Evolutionary conservation across 2,329 filamentous ascomycete genomes (phyloP), one percentile per base, ranked within the genome.

Genomic region (Fusarium stilboides): DNA sequence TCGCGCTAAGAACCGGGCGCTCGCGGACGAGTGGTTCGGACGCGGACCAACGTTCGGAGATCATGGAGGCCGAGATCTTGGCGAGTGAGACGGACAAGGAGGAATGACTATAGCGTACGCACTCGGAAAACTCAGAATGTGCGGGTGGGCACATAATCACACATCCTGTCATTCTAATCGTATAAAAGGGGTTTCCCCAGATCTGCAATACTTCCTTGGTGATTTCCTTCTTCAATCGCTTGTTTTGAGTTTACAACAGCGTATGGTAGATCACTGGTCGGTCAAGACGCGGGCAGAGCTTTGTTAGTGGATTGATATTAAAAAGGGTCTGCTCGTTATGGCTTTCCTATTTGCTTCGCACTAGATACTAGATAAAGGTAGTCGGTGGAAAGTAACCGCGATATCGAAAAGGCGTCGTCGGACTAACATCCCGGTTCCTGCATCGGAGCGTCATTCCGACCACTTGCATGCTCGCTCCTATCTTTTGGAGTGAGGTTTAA

Each of bases 361-460:
- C 37, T 53, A 33, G n/a, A 20, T 9, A 15, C 37, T 53, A 33
- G n/a, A 20, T 9, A 15, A 5, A 31, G 28, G 20, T 28, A 14
- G 13, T 10, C 19, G 15, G 8, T n/a, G 53, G 64, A 62, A 67
- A 44, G 45, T 46, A 19, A 51, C 44, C 43, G 61, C 57, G 56
- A 36, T 49, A 42, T 37, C n/a, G 13, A 39, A 26, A 33, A 28
- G 31, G 24, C 20, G 34, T 33, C n/a, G 22, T 58, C 66, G 66
- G 66, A 39, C 33, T 36, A 24, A 7, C n/a, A 36, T 66, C n/a
- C 66, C 66, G 66, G 40, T 15, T 44, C 53, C 20, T n/a, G 37
- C 36, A 39, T 67, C 66, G 66, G 66, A 59, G 28, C 2, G 17
- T 17, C 20, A 12, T 44, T 20, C 66, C 66, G 66, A 67, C 47